Percentiles rank a stretch among this genome's conserved stretches.
phyloP scores from a whole-genome alignment of 768 basidiomycete genomes.

The Rossbeevera mucosa region DNA sequence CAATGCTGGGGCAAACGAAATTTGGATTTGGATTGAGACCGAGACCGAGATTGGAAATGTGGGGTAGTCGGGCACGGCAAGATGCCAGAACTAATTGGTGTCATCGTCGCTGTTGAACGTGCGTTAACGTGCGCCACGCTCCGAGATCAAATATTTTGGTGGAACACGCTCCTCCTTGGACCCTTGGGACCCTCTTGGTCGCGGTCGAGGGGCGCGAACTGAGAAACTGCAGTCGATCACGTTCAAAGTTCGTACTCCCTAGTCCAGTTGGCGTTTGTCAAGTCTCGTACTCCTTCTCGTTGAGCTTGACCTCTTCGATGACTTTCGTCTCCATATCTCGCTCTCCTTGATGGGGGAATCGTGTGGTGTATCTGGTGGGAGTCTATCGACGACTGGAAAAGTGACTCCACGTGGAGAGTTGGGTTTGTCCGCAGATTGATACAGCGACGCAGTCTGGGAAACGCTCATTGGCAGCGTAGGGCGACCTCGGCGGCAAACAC shows the following conservation, averaged over 20 bases:
- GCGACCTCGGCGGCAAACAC: too few species aligned
- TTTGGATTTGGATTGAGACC: too few species aligned
- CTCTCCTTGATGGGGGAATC: conserved; percentile 20
- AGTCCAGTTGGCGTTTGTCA: conserved; percentile 51
- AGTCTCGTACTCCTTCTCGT: conserved; percentile 52
- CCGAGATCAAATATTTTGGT: conserved; percentile 27
- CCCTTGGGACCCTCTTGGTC: conserved; percentile 31
- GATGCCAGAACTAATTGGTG: neutral
- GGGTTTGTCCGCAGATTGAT: too few species aligned
- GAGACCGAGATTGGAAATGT: too few species aligned
- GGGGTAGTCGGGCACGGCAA: too few species aligned
- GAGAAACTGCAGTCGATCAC: conserved; percentile 43
- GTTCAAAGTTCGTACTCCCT: conserved; percentile 55
- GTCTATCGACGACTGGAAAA: conserved; percentile 33
- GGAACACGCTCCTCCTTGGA: conserved; percentile 20
- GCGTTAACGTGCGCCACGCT: conserved; percentile 25
- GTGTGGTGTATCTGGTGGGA: conserved; percentile 23
- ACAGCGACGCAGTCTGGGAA: too few species aligned
- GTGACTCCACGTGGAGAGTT: too few species aligned
- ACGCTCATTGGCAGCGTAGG: too few species aligned
- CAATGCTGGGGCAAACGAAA: conserved; percentile 13
- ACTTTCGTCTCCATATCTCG: conserved; percentile 32
- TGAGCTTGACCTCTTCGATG: conserved; percentile 39
- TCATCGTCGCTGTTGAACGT: conserved; percentile 3
- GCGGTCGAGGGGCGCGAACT: conserved; percentile 30